Conservation (phyloP, 2,329 filamentous ascomycete species). For the Aspergillus thermomutatus region DNA sequence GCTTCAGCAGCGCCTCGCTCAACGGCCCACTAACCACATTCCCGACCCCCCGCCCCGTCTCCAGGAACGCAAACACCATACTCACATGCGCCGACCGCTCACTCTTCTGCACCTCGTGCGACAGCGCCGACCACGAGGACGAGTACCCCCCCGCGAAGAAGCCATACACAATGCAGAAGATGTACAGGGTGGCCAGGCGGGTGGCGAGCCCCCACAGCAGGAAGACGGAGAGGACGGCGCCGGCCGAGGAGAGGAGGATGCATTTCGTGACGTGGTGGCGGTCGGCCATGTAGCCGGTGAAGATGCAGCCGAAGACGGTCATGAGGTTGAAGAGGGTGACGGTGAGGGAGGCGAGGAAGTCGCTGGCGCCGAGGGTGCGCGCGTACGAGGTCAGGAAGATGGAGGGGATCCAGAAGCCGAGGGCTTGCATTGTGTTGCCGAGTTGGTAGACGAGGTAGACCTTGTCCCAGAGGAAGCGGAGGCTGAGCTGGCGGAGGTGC, state of each 20-base stretch:
- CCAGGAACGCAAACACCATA: constrained; percentile 32
- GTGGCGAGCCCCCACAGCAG: constrained; percentile 61
- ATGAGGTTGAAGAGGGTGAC: constrained; percentile 29
- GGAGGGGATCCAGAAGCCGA: constrained; percentile 36
- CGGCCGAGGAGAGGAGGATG: constrained; percentile 50
- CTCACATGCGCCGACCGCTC: constrained; percentile 28
- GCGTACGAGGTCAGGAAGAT: constrained; percentile 33
- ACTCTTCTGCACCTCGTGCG: constrained; percentile 46
- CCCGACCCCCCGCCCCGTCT: constrained; percentile 31
- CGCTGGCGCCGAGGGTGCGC: constrained; percentile 18
- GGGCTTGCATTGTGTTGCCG: constrained; percentile 30
- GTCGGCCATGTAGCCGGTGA: constrained; percentile 30
- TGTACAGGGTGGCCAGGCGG: constrained; percentile 42
- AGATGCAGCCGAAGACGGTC: constrained; percentile 32
- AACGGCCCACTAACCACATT: constrained; percentile 48
- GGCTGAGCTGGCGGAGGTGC: constrained; percentile 39
- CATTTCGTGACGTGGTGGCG: constrained; percentile 23
- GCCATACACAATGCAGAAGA: constrained; percentile 62
- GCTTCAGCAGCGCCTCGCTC: constrained; percentile 51
- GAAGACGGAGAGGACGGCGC: constrained; percentile 55
- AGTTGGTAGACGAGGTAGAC: constrained; percentile 36
- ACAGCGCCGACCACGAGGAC: constrained; percentile 58
- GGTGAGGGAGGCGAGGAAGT: constrained; percentile 3
- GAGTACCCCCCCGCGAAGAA: constrained; percentile 64
- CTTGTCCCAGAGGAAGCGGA: constrained; percentile 27